These are phyloP conservation scores for Colletotrichum eleusines DNA, from an alignment of 2,329 filamentous ascomycete species.

Conservation along the genomic window DNA sequence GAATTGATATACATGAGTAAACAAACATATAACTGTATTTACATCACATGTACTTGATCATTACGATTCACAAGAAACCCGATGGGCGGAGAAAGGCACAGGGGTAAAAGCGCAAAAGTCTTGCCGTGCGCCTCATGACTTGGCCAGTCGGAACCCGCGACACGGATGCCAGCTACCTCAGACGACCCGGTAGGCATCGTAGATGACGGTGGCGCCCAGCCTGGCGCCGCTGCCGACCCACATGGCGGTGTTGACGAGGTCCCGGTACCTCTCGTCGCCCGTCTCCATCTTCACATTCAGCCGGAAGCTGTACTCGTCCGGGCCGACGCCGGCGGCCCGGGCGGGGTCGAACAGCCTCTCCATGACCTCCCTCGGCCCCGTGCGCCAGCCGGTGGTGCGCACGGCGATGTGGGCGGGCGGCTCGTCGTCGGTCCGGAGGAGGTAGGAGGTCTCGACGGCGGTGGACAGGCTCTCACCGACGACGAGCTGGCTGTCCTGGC, in stretches of 20 bases:
- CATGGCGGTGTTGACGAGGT: conserved; percentile 62
- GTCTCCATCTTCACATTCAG: conserved; percentile 64
- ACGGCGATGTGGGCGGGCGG: conserved; percentile 52
- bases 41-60: no score
- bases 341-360: conserved; percentile 55
- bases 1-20: no score
- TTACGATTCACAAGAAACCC: neutral
- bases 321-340: conserved; percentile 55
- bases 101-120: neutral
- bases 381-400: conserved; percentile 60
- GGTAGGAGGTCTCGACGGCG: conserved; percentile 61
- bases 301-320: conserved; percentile 61
- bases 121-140: neutral
- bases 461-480: conserved; percentile 46
- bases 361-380: conserved; percentile 59
- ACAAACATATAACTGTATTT: no score
- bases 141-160: no score
- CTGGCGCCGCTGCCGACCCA: conserved; percentile 64
- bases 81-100: neutral
- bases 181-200: conserved; percentile 40
- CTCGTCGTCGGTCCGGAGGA: conserved; percentile 61
- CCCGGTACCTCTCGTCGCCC: conserved; percentile 61
- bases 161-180: neutral
- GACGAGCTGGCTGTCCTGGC: conserved; percentile 53
- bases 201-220: conserved; percentile 39